These are phyloP conservation scores for Orbilia brochopaga DNA, from an alignment of 2,329 filamentous ascomycete genomes.

Conservation along the genomic window DNA sequence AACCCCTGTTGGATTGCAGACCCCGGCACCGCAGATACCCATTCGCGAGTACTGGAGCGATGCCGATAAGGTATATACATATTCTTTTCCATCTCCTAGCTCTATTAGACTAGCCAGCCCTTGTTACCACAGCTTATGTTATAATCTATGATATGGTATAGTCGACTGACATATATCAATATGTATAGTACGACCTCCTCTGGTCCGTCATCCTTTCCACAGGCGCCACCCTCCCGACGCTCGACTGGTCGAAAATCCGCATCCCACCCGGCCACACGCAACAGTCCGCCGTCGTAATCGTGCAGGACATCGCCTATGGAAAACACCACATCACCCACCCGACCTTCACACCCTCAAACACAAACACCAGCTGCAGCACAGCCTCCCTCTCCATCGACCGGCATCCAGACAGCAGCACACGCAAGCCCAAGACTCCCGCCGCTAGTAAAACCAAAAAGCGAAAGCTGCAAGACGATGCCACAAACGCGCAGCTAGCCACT, in stretches of 20 bases:
- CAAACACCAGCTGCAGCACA: background rate
- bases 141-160: no score
- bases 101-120: background rate
- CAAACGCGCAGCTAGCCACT: background rate
- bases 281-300: slow-evolving; percentile 15
- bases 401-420: background rate
- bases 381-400: background rate
- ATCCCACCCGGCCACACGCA: slow-evolving; percentile 15
- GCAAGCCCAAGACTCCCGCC: background rate
- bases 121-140: no score
- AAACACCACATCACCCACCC: slow-evolving; percentile 46
- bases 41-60: slow-evolving; percentile 37
- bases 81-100: background rate
- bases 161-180: no score
- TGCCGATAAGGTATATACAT: slow-evolving; percentile 14
- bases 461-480: background rate
- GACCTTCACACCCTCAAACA: slow-evolving; percentile 42
- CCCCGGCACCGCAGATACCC: slow-evolving; percentile 1
- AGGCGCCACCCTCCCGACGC: slow-evolving; percentile 11
- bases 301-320: slow-evolving; percentile 40
- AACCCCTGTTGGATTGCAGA: slow-evolving; percentile 3
- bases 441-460: slow-evolving; percentile 12
- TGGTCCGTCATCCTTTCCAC: slow-evolving; percentile 38
- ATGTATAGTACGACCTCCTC: slow-evolving; percentile 22
- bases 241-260: slow-evolving; percentile 20